Evolutionary conservation across 805 yeast species (phyloP).

Genomic region (Pichia kluyveri): DNA sequence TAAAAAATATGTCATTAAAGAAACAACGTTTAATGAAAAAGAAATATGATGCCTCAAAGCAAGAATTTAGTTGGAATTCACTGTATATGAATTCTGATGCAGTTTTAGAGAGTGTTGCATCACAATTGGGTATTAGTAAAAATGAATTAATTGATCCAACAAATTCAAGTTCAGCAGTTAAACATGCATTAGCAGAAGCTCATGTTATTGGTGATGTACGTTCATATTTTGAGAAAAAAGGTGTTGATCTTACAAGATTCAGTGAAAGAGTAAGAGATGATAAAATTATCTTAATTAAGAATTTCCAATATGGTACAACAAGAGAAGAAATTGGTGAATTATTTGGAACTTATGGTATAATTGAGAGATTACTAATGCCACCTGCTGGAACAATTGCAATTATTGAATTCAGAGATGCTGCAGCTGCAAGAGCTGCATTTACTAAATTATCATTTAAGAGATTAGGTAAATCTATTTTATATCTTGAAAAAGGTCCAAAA

Average conservation of each 20-base stretch:
- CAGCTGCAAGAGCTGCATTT: slow-evolving; percentile 85
- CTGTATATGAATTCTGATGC: slow-evolving; percentile 87
- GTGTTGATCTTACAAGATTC: slow-evolving; percentile 76
- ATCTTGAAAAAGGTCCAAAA: slow-evolving; percentile 90
- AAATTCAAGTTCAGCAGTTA: slow-evolving; percentile 80
- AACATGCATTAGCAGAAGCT: slow-evolving; percentile 96
- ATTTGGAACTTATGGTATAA: slow-evolving; percentile 71
- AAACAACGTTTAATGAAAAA: slow-evolving; percentile 81
- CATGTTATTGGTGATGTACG: slow-evolving; percentile 90
- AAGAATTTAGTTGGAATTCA: slow-evolving; percentile 93
- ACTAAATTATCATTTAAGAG: slow-evolving; percentile 79
- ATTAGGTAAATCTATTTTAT: slow-evolving; percentile 77
- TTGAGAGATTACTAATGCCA: slow-evolving; percentile 81
- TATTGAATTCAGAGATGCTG: slow-evolving; percentile 75
- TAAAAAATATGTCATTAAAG: slow-evolving; percentile 85
- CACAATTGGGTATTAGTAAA: slow-evolving; percentile 73
- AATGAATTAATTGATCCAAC: slow-evolving; percentile 83
- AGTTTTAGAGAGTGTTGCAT: slow-evolving; percentile 81
- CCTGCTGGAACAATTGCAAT: slow-evolving; percentile 95
- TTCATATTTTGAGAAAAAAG: slow-evolving; percentile 73
- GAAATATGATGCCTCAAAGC: slow-evolving; percentile 75
- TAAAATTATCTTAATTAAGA: slow-evolving; percentile 71
- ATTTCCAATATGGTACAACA: slow-evolving; percentile 84
- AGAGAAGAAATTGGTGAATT: slow-evolving; percentile 73
- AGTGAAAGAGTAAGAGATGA: slow-evolving; percentile 67